phyloP scores from a whole-genome alignment of 768 basidiomycete genomes.

The Boletus tylopilopsis region DNA sequence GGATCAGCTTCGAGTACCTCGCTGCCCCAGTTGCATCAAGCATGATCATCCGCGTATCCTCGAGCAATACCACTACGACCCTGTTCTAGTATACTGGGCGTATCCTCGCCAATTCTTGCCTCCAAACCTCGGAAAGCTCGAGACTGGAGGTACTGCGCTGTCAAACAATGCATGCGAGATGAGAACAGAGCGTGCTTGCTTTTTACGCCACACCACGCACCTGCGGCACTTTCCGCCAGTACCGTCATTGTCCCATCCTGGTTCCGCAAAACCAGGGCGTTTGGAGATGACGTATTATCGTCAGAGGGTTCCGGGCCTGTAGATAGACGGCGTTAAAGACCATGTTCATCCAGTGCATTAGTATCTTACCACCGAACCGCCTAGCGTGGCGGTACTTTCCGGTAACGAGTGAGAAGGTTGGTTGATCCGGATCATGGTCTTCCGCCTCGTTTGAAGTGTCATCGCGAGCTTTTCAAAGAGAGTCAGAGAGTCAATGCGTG shows the following conservation, averaged over 20 bases:
- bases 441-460: constrained; percentile 24
- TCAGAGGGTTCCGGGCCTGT: constrained; percentile 12
- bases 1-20: neutral
- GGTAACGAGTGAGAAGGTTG: constrained; percentile 81
- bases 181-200: constrained; percentile 1
- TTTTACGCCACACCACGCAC: constrained; percentile 36
- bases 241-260: constrained; percentile 56
- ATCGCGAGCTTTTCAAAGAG: constrained; percentile 3
- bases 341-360: neutral
- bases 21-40: neutral
- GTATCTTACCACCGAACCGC: constrained; percentile 48
- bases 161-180: constrained; percentile 7
- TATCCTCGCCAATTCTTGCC: constrained; percentile 68
- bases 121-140: constrained; percentile 84
- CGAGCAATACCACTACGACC: constrained; percentile 87
- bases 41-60: constrained; percentile 64
- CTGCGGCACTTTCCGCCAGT: constrained; percentile 66
- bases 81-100: constrained; percentile 79
- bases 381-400: constrained; percentile 82
- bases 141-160: constrained; percentile 67
- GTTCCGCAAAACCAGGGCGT: constrained; percentile 57
- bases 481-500: neutral
- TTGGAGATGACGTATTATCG: constrained; percentile 26
- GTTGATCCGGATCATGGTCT: constrained; percentile 61
- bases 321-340: constrained; percentile 1